These are phyloP conservation scores for Peronospora tabacina DNA, from an alignment of 352 stramenopile genomes.

Conservation along the genomic window DNA sequence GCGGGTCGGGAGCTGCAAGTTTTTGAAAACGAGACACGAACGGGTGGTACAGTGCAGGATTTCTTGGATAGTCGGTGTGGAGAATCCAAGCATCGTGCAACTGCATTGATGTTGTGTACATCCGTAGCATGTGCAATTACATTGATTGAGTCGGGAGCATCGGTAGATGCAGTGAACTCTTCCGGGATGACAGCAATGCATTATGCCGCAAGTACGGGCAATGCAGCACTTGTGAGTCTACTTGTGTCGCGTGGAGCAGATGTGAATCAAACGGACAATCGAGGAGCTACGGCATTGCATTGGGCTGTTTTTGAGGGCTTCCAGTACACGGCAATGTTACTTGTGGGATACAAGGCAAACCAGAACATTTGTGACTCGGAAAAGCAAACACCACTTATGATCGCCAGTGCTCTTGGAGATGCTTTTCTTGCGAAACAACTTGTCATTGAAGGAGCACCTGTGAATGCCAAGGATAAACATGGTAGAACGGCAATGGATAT, in stretches of 20 bases:
- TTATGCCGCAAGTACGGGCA: conserved; percentile 72
- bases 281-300: conserved; percentile 65
- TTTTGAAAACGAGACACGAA: conserved; percentile 13
- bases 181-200: conserved; percentile 77
- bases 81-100: conserved; percentile 62
- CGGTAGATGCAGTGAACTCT: conserved; percentile 47
- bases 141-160: conserved; percentile 51
- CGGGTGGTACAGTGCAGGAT: conserved; percentile 27
- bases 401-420: conserved; percentile 68
- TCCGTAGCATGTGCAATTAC: conserved; percentile 54
- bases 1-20: conserved; percentile 23
- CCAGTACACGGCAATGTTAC: conserved; percentile 74
- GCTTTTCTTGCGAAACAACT: conserved; percentile 78
- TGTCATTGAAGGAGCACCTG: conserved; percentile 65
- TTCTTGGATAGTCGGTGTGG: conserved; percentile 50
- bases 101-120: conserved; percentile 66
- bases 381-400: conserved; percentile 76
- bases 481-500: conserved; percentile 71
- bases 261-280: conserved; percentile 60
- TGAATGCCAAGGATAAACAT: conserved; percentile 58
- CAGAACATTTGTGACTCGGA: conserved; percentile 79
- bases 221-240: conserved; percentile 64
- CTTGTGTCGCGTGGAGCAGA: conserved; percentile 51
- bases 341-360: conserved; percentile 74
- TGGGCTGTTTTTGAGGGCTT: conserved; percentile 83